phyloP scores from a whole-genome alignment of 1,284 basidiomycete genomes.

The Takashimella koratensis region DNA sequence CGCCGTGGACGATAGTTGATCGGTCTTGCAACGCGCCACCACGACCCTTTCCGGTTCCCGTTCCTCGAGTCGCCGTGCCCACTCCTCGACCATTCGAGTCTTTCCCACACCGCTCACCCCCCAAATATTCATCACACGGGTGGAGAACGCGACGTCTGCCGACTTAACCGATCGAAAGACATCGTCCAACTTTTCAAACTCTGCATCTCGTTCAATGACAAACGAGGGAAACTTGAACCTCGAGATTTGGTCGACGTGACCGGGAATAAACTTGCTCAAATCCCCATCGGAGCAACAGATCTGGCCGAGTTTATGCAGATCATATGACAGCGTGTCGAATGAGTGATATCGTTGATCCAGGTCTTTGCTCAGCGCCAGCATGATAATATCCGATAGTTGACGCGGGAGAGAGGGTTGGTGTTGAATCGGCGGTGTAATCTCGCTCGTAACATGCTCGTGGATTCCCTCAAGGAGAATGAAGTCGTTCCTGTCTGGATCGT shows the following conservation, averaged over 20 bases:
- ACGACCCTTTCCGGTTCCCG: conserved; percentile 9
- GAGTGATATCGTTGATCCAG: conserved; percentile 36
- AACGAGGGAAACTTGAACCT: conserved; percentile 27
- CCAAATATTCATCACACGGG: conserved; percentile 28
- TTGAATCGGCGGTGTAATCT: conserved; percentile 20
- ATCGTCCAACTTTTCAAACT: conserved; percentile 22
- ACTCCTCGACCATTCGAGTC: conserved; percentile 30
- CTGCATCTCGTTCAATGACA: conserved; percentile 26
- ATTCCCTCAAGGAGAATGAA: conserved; percentile 31
- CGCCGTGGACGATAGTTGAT: conserved; percentile 36
- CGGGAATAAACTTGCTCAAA: conserved; percentile 30
- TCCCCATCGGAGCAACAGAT: conserved; percentile 28
- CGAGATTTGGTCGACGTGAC: conserved; percentile 32
- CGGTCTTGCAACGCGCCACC: conserved; percentile 30
- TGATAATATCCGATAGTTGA: conserved; percentile 38
- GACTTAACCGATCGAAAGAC: conserved; percentile 13
- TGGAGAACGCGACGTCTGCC: background rate
- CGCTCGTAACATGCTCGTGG: conserved; percentile 29
- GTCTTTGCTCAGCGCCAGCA: conserved; percentile 35
- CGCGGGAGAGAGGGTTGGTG: conserved; percentile 11
- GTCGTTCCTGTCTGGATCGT: conserved; percentile 18
- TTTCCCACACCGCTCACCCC: conserved; percentile 42
- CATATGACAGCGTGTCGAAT: conserved; percentile 32
- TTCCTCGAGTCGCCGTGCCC: conserved; percentile 20
- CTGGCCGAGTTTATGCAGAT: conserved; percentile 28